These are phyloP conservation scores for Chaetomiaceae sp. DNA, from an alignment of 2,329 filamentous ascomycete species.

Conservation along the genomic window DNA sequence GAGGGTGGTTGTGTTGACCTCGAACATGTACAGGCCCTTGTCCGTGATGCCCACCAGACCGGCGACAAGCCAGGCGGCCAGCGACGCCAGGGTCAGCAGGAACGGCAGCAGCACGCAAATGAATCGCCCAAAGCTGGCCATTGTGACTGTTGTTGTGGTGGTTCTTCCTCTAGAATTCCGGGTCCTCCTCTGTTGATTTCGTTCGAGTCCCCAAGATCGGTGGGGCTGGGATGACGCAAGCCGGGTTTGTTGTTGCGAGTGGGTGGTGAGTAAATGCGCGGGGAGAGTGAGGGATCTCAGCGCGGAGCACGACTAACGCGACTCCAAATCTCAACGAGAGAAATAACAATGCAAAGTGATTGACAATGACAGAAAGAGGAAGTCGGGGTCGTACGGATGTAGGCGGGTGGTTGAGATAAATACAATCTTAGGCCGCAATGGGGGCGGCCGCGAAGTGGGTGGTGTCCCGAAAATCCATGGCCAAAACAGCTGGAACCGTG, in stretches of 20 bases:
- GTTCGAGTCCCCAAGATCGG: background rate
- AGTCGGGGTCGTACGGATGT: background rate
- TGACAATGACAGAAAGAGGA: no score
- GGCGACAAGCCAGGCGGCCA: slow-evolving; percentile 61
- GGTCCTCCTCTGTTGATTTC: background rate
- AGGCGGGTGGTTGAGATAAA: slow-evolving; percentile 8
- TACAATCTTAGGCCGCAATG: slow-evolving; percentile 2
- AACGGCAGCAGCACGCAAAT: slow-evolving; percentile 86
- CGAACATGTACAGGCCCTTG: slow-evolving; percentile 52
- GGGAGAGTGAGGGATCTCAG: background rate
- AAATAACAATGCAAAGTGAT: background rate
- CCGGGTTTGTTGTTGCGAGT: no score
- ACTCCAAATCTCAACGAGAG: background rate
- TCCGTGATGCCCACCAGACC: slow-evolving; percentile 50
- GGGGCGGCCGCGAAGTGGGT: background rate
- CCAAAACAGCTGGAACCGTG: slow-evolving; percentile 3
- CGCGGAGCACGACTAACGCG: background rate
- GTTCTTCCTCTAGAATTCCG: background rate
- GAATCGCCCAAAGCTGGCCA: slow-evolving; percentile 58
- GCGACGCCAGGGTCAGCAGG: slow-evolving; percentile 67
- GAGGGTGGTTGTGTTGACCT: slow-evolving; percentile 58
- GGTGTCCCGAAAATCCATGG: no score
- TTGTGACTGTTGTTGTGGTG: slow-evolving; percentile 18
- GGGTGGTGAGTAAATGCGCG: no score
- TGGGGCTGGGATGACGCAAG: slow-evolving; percentile 1